Evolutionary conservation across 352 stramenopile genomes (phyloP).

Genomic region (Blastocystis sp.): DNA sequence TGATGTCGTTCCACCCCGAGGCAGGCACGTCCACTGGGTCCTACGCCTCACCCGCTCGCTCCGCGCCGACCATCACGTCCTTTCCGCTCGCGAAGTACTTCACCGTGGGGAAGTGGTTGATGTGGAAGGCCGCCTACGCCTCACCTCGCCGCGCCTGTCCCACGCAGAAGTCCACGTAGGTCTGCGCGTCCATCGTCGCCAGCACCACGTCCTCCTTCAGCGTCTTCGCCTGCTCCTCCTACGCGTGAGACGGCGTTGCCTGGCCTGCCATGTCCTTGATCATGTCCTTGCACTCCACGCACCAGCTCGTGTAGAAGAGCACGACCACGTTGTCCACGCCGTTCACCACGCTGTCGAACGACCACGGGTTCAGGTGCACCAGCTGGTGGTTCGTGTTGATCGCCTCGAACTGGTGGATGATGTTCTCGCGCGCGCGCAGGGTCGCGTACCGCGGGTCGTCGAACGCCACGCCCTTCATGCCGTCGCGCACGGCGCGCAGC

Average conservation of each 20-base stretch:
- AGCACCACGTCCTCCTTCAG: constrained; percentile 48
- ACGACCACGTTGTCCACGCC: constrained; percentile 50
- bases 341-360: constrained; percentile 53
- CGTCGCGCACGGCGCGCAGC: background rate
- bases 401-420: constrained; percentile 62
- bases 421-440: constrained; percentile 39
- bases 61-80: background rate
- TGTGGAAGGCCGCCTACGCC: constrained; percentile 31
- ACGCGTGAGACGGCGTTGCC: background rate
- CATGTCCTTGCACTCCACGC: constrained; percentile 37
- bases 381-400: constrained; percentile 37
- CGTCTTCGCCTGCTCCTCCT: constrained; percentile 49
- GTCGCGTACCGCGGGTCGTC: background rate
- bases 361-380: constrained; percentile 57
- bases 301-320: constrained; percentile 48
- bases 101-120: constrained; percentile 45
- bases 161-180: constrained; percentile 63
- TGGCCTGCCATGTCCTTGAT: constrained; percentile 43
- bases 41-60: background rate
- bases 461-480: constrained; percentile 23
- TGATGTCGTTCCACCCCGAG: constrained; percentile 25
- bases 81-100: constrained; percentile 45
- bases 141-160: background rate
- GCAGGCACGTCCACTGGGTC: constrained; percentile 19
- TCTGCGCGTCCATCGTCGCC: constrained; percentile 57